Evolutionary conservation across 257 asterid genomes (phyloP).

Genomic region (Ilex asprella): DNA sequence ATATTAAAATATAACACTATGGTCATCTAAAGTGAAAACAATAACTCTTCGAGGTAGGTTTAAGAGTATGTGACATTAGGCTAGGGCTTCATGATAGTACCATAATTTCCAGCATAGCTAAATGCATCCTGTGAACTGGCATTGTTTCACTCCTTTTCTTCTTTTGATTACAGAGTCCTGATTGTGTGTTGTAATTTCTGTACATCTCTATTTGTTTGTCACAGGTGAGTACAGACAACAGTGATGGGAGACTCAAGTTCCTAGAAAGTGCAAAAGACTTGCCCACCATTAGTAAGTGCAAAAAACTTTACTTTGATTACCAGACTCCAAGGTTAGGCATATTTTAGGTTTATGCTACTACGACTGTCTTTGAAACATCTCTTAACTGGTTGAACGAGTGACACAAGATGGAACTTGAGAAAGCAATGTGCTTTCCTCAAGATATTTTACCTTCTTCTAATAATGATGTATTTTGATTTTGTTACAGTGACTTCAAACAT

Average conservation of each 20-base stretch:
- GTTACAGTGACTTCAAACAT: constrained; percentile 37
- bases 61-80: too few relatives aligned
- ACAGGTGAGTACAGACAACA: constrained; percentile 28
- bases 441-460: neutral
- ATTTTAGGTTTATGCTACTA: neutral
- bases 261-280: constrained; percentile 33
- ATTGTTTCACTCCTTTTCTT: too few relatives aligned
- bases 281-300: constrained; percentile 41
- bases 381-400: neutral
- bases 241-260: constrained; percentile 24
- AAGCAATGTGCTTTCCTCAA: neutral
- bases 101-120: too few relatives aligned
- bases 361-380: neutral
- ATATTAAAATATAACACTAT: too few relatives aligned
- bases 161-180: neutral
- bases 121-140: too few relatives aligned
- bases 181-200: neutral
- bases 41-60: too few relatives aligned
- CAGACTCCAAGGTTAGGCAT: neutral
- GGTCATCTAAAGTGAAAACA: too few relatives aligned
- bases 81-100: too few relatives aligned
- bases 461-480: neutral
- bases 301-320: neutral
- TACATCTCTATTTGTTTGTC: neutral
- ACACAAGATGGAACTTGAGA: neutral